phyloP scores from a whole-genome alignment of 1,284 basidiomycete genomes.

The Trichosporon ovoides region DNA sequence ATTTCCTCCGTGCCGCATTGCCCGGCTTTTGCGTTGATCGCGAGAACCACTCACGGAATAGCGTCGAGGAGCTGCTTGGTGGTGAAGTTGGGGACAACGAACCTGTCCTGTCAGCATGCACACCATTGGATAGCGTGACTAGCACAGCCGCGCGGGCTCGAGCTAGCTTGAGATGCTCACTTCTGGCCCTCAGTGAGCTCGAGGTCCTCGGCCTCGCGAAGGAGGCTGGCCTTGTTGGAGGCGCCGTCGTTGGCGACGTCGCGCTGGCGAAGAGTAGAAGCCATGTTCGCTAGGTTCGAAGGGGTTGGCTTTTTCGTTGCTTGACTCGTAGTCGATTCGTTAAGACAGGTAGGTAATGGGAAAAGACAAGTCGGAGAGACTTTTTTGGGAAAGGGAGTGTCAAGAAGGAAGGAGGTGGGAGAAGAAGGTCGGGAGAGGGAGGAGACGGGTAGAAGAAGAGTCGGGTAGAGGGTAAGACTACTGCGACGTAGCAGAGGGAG shows the following conservation, averaged over 20 bases:
- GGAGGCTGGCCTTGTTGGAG: conserved; percentile 40
- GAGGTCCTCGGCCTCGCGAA: conserved; percentile 43
- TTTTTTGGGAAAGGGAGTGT: conserved; percentile 3
- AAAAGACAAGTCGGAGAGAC: neutral
- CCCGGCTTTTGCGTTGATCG: neutral
- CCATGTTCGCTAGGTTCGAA: too few species aligned
- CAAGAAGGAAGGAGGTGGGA: neutral
- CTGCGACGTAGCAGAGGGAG: neutral
- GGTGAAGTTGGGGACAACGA: conserved; percentile 48
- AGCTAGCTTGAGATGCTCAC: conserved; percentile 34
- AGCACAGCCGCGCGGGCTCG: too few species aligned
- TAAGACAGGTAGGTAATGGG: neutral
- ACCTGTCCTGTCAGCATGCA: conserved; percentile 24
- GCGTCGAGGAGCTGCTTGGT: conserved; percentile 61
- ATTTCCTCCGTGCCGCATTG: neutral
- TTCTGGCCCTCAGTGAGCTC: conserved; percentile 44
- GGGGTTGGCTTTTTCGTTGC: too few species aligned
- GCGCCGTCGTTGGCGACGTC: conserved; percentile 30
- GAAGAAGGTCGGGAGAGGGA: neutral
- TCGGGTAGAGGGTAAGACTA: neutral
- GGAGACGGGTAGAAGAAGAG: neutral
- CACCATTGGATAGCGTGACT: too few species aligned
- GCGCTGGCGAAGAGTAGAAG: conserved; percentile 42
- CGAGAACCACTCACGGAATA: conserved; percentile 63
- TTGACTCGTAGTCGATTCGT: too few species aligned